Base-by-base conservation (phyloP, 2,329 filamentous ascomycete genomes). In the Talaromyces marneffei region DNA sequence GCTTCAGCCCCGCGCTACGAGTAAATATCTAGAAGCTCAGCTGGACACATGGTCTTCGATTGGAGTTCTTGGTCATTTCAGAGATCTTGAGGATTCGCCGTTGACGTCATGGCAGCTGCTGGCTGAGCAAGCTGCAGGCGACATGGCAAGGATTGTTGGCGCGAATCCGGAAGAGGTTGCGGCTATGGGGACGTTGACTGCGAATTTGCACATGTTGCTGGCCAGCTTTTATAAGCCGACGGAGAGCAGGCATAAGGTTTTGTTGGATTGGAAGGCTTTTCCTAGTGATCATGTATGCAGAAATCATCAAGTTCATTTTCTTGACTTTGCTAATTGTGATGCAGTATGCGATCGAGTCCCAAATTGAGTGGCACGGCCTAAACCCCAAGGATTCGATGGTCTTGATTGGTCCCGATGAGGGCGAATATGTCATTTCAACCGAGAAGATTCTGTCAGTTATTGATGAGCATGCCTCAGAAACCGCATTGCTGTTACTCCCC, bases 231-330 rank as follows among this genome's bases (percentile, higher is more conserved):
- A 92, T 77, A 81, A 79, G 63, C 91, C 91, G 0, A 87, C 81
- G 0, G 76, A 79, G 33, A 77, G 80, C 66, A 81, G 75, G 35
- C 86, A 87, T 76, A 93, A 92, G 78, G 89, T 94, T 66, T 85
- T 94, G 52, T 82, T 92, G 42, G 91, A 96, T 74, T 90, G 89
- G 78, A 91, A 91, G 71, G 90, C 91, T 0, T 96, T 96, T 68
- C 92, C 91, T 0, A 92, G 88, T 71, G 91, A 96, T 71, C 87
- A 90, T 72, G 86, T 87, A 79, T 70, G 82, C 73, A 16, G 42
- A 20, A 9, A 8, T 8, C 16, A 10, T 20, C 12, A 27, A 5
- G 4, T 2, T n/a, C n/a, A n/a, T n/a, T n/a, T n/a, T n/a, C 2
- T 20, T 12, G 14, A 50, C n/a, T 31, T 18, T 55, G 39, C 65